Evolutionary conservation across 2,329 filamentous ascomycete genomes (phyloP).

Genomic region (Cercospora zeina): DNA sequence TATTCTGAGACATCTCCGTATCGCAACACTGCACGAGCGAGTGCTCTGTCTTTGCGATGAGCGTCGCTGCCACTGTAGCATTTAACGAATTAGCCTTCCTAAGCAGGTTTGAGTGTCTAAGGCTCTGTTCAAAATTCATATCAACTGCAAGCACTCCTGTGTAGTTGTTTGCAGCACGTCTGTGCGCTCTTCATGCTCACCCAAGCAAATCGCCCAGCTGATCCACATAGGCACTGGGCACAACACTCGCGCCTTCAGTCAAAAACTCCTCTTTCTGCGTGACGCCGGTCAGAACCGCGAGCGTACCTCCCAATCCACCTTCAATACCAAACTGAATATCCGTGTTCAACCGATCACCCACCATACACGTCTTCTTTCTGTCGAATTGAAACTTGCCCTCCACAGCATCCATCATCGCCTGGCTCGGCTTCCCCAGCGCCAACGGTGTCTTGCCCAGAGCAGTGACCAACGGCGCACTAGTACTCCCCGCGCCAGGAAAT

Average conservation of each 20-base stretch:
- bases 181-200: constrained; percentile 12
- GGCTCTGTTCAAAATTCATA: background rate
- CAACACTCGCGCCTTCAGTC: constrained; percentile 64
- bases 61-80: background rate
- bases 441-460: constrained; percentile 65
- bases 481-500: constrained; percentile 88
- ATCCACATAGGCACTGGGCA: constrained; percentile 82
- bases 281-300: constrained; percentile 89
- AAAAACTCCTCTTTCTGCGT: constrained; percentile 81
- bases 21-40: no score
- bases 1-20: no score
- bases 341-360: constrained; percentile 89
- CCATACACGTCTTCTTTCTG: constrained; percentile 84
- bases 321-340: constrained; percentile 96
- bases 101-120: background rate
- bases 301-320: constrained; percentile 83
- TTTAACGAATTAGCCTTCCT: no score
- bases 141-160: background rate
- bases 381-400: constrained; percentile 94
- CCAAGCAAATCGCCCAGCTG: constrained; percentile 71
- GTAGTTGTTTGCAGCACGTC: background rate
- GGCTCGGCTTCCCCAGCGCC: constrained; percentile 88
- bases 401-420: constrained; percentile 99
- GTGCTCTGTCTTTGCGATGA: no score
- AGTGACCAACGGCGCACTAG: constrained; percentile 73